These are phyloP conservation scores for Trichosporon asahii DNA, from an alignment of 1,284 basidiomycete species.

Conservation along the genomic window DNA sequence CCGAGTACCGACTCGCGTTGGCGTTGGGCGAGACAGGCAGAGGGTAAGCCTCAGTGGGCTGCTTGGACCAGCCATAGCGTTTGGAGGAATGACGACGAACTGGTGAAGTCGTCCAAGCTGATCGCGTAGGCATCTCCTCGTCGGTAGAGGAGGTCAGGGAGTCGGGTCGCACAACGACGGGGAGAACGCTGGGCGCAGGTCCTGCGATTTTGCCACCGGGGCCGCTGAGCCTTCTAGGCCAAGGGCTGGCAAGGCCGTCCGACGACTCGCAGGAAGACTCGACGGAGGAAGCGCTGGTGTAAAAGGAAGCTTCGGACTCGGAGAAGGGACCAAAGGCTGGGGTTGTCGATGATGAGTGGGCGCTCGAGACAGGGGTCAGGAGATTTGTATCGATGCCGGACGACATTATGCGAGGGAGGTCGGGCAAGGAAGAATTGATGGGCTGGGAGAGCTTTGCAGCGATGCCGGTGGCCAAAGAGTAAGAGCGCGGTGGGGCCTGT, in stretches of 20 bases:
- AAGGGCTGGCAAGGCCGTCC: slow-evolving; percentile 1
- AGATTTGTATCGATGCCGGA: not conserved
- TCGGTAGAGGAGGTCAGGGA: not conserved
- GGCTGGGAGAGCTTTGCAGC: not conserved
- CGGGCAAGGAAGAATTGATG: not conserved
- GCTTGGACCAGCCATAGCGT: not conserved
- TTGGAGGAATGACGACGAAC: not conserved
- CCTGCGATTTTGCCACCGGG: not conserved
- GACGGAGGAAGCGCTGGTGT: slow-evolving; percentile 1
- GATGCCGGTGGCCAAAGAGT: not conserved
- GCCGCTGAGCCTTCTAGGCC: not conserved
- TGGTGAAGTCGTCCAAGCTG: not conserved
- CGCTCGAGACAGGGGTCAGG: slow-evolving; percentile 2
- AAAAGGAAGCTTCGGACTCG: not conserved
- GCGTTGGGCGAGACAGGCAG: slow-evolving; percentile 5
- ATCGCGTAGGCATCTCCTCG: slow-evolving; percentile 5
- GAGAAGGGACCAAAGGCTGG: slow-evolving; percentile 3
- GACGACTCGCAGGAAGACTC: slow-evolving; percentile 6
- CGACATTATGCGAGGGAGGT: not conserved
- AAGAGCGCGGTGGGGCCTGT: slow-evolving; percentile 1
- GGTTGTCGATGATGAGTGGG: not conserved
- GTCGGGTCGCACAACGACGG: not conserved
- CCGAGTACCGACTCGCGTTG: not conserved
- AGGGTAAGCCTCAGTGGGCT: not conserved
- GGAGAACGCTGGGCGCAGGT: not conserved